phyloP scores from a whole-genome alignment of 768 basidiomycete genomes.

The Lentinula detonsa region DNA sequence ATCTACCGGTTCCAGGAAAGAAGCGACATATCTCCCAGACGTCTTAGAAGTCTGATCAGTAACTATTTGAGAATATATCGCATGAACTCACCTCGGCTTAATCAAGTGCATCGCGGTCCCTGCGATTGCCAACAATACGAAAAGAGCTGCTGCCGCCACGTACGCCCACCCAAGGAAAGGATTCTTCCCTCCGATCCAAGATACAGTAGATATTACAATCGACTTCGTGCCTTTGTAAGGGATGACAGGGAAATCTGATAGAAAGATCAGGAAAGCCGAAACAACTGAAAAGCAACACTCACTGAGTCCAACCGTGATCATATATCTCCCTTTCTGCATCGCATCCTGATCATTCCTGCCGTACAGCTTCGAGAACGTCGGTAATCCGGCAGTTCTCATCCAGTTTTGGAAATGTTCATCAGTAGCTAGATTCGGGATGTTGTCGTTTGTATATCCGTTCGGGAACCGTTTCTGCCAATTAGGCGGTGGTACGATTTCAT shows the following conservation, averaged over 20 bases:
- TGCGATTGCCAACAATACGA: constrained; percentile 79
- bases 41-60: constrained; percentile 34
- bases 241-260: constrained; percentile 86
- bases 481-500: constrained; percentile 82
- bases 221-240: constrained; percentile 94
- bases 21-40: constrained; percentile 81
- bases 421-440: constrained; percentile 52
- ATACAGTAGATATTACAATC: constrained; percentile 93
- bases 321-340: constrained; percentile 70
- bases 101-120: constrained; percentile 91
- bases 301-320: constrained; percentile 79
- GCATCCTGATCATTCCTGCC: constrained; percentile 80
- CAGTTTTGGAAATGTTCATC: constrained; percentile 99
- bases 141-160: constrained; percentile 81
- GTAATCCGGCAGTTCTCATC: constrained; percentile 98
- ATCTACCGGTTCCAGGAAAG: constrained; percentile 74
- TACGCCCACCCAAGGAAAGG: constrained; percentile 99
- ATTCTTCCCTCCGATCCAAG: constrained; percentile 99
- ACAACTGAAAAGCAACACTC: constrained; percentile 25
- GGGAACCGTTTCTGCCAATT: constrained; percentile 82
- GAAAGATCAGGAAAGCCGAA: constrained; percentile 6
- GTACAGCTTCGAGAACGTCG: constrained; percentile 94
- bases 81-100: constrained; percentile 65
- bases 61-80: not conserved
- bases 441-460: constrained; percentile 67